phyloP scores from a whole-genome alignment of 148 eudicot species.

The Persicaria maculosa region DNA sequence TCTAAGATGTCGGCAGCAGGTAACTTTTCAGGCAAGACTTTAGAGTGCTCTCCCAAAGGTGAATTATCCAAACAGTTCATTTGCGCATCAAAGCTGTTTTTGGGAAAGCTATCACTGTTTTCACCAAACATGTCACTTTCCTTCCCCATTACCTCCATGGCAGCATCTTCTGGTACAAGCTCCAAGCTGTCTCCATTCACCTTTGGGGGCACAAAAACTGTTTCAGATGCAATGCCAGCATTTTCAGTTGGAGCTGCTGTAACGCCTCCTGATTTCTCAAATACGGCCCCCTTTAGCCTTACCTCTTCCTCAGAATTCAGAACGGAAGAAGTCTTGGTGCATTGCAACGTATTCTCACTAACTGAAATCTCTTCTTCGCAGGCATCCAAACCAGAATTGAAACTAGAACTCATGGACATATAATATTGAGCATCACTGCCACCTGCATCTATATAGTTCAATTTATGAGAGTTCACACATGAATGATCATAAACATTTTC shows the following conservation, averaged over 20 bases:
- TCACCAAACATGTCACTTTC: conserved; percentile 17
- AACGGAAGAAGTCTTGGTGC: conserved; percentile 5
- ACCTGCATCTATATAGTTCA: conserved; percentile 22
- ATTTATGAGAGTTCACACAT: not conserved
- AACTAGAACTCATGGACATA: conserved; percentile 11
- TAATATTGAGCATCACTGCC: conserved; percentile 11
- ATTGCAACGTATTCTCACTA: conserved; percentile 10
- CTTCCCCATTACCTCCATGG: conserved; percentile 12
- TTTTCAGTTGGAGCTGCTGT: conserved; percentile 9
- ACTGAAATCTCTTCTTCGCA: conserved; percentile 22
- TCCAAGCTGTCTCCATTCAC: conserved; percentile 15
- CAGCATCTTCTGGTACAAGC: conserved; percentile 10
- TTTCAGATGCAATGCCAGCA: conserved; percentile 17
- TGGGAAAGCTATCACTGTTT: conserved; percentile 15
- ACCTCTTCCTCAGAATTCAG: conserved; percentile 17
- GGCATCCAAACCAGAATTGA: conserved; percentile 14
- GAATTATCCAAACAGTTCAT: conserved; percentile 12
- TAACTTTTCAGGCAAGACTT: not conserved
- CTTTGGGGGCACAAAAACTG: conserved; percentile 12
- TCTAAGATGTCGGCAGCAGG: not conserved
- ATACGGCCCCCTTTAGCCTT: not conserved
- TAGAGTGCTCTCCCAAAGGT: conserved; percentile 14
- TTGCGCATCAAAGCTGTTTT: conserved; percentile 15
- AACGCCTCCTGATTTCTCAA: conserved; percentile 12
- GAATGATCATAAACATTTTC: not conserved